Conservation (phyloP, 2,329 filamentous ascomycete species). For the Bipolaris oryzae region DNA sequence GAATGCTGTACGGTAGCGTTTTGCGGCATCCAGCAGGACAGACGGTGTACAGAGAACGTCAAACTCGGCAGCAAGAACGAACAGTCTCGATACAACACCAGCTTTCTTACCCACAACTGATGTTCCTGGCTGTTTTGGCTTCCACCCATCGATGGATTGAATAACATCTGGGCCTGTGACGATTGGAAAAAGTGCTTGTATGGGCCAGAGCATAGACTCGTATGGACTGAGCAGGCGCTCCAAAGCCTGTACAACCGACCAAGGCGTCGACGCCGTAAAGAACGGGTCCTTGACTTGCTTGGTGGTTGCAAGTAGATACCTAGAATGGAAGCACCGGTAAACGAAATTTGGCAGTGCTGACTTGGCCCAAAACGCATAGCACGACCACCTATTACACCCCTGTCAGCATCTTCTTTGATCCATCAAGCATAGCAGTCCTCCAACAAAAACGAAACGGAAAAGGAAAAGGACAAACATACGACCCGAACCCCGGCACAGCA, state of each 20-base stretch:
- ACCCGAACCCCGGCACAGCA: slow-evolving; percentile 57
- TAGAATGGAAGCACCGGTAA: slow-evolving; percentile 57
- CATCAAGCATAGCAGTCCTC: no score
- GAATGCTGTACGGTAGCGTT: slow-evolving; percentile 48
- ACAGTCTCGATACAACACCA: slow-evolving; percentile 17
- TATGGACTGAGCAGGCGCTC: slow-evolving; percentile 55
- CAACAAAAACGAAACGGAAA: no score
- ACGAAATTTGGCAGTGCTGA: slow-evolving; percentile 33
- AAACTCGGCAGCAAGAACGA: slow-evolving; percentile 35
- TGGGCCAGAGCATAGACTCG: slow-evolving; percentile 60
- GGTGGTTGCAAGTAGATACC: slow-evolving; percentile 60
- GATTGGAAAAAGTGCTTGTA: slow-evolving; percentile 57
- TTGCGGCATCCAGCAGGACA: slow-evolving; percentile 47
- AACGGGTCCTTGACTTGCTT: slow-evolving; percentile 58
- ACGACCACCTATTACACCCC: slow-evolving; percentile 19
- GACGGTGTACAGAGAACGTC: slow-evolving; percentile 38
- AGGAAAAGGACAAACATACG: slow-evolving; percentile 48
- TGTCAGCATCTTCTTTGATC: neutral
- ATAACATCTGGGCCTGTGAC: slow-evolving; percentile 52
- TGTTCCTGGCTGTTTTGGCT: slow-evolving; percentile 46
- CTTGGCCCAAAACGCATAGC: slow-evolving; percentile 35
- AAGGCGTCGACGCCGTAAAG: slow-evolving; percentile 55
- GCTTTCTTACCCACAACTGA: neutral
- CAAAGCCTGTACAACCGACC: slow-evolving; percentile 51
- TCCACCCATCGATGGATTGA: slow-evolving; percentile 40